A percentile compares a stretch with the other conserved stretches of the same genome.
These are phyloP conservation scores for Penicillium soppii DNA, from an alignment of 495 filamentous ascomycete species.

Conservation along the genomic window DNA sequence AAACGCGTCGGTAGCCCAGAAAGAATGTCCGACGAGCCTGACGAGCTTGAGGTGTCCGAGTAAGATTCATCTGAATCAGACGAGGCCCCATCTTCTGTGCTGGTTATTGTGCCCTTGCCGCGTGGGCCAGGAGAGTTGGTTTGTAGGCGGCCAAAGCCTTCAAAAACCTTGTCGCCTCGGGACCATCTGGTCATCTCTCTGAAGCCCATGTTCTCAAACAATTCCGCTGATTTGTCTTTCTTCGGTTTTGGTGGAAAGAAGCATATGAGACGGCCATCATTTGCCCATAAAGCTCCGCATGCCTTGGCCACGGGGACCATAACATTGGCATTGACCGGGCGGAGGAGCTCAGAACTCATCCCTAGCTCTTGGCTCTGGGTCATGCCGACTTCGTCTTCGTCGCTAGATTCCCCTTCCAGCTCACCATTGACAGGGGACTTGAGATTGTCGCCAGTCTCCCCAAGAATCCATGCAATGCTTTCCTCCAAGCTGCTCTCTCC, in stretches of 20 bases:
- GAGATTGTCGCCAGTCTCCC: slow-evolving; percentile 42
- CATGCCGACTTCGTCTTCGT: slow-evolving; percentile 74
- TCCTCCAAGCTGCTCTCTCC: slow-evolving; percentile 78
- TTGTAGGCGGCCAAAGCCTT: slow-evolving; percentile 80
- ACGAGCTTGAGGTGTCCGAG: slow-evolving; percentile 67
- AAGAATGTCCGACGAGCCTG: slow-evolving; percentile 62
- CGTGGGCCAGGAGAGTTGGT: slow-evolving; percentile 53
- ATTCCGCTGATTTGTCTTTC: slow-evolving; percentile 64
- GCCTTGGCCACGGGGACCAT: slow-evolving; percentile 73
- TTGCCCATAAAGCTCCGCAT: slow-evolving; percentile 76
- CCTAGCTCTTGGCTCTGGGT: slow-evolving; percentile 53
- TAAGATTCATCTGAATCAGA: slow-evolving; percentile 66
- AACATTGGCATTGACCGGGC: slow-evolving; percentile 64
- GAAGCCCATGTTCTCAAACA: slow-evolving; percentile 62
- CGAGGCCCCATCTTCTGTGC: slow-evolving; percentile 51
- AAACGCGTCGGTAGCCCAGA: slow-evolving; percentile 48
- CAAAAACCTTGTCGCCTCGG: slow-evolving; percentile 71
- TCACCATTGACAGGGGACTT: slow-evolving; percentile 56
- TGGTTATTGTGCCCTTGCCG: slow-evolving; percentile 46
- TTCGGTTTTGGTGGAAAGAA: slow-evolving; percentile 85
- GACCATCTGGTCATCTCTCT: slow-evolving; percentile 58
- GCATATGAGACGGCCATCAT: slow-evolving; percentile 76
- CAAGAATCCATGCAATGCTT: slow-evolving; percentile 66
- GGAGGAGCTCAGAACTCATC: slow-evolving; percentile 52
- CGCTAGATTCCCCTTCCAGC: slow-evolving; percentile 73